Evolutionary conservation across 495 filamentous ascomycete species (phyloP), one percentile per base, ranked within the genome.

Genomic region (Xylaria nigripes): DNA sequence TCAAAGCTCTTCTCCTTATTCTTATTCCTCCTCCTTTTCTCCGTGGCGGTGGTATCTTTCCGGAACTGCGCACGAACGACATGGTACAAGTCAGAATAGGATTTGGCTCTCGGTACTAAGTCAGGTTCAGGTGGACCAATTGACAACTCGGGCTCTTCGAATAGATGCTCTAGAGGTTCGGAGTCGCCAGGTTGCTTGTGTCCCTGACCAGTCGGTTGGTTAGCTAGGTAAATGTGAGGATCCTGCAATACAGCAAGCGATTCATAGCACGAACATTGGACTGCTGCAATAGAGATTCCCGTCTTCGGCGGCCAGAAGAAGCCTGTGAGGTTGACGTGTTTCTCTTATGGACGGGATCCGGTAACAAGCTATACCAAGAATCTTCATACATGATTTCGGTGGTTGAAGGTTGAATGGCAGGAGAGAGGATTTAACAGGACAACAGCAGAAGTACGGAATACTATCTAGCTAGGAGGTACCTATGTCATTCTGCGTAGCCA

Each of bases 1-100:
- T 78, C 78, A 57, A 69, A 65, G 5, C 60, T 67, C 44, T 69
- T 74, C 30, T 61, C 61, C n/a, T 61, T 61, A 25, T 63, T 71
- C 18, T 40, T 40, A 25, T 63, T 72, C 9, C n/a, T 4, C 50
- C 62, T 64, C 48, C 70, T 70, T 50, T 63, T 69, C 63, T 69
- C 73, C 60, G 68, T 73, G 54, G 52, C 61, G 16, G 53, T 30
- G 7, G 58, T 63, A 58, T 82, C 72, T 56, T 75, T 79, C 40
- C 69, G 68, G 4, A 81, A 61, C 57, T 82, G 74, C 19, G 77
- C 72, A 18, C 72, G 77, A n/a, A 79, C 81, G 27, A 79, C 78
- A 64, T 82, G 70, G 64, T 84, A 83, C 58, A 90, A 83, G 62
- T 90, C 83, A 55, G 81, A 84, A 60, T 86, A 89, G 7, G 86